Conservation (phyloP, 441 rosid genomes). For the Macaranga tanarius region DNA sequence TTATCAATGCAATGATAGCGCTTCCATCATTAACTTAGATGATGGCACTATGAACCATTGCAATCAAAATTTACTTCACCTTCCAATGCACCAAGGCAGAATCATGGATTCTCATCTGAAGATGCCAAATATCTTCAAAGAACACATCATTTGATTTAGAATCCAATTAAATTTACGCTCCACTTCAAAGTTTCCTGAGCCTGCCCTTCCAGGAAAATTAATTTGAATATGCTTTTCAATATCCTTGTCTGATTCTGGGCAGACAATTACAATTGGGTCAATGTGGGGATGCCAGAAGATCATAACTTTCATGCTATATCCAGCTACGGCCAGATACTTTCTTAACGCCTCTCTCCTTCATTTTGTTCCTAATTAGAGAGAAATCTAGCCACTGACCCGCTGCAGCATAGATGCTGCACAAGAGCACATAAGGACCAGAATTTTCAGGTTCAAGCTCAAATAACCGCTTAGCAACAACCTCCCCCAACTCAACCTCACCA, state of each 20-base stretch:
- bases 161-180: no score
- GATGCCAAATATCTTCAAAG: not conserved
- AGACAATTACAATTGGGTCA: not conserved
- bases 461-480: constrained; percentile 48
- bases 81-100: not conserved
- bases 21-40: not conserved
- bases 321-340: constrained; percentile 67
- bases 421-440: constrained; percentile 62
- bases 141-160: not conserved
- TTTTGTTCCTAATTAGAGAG: constrained; percentile 51
- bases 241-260: not conserved
- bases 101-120: not conserved
- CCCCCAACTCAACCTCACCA: constrained; percentile 55
- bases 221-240: not conserved
- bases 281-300: constrained; percentile 2
- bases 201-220: no score
- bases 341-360: constrained; percentile 62
- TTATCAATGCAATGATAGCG: not conserved
- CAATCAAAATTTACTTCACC: not conserved
- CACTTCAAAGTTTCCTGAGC: no score
- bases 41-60: not conserved
- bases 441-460: constrained; percentile 66
- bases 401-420: constrained; percentile 78
- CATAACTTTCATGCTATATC: constrained; percentile 26
- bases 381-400: constrained; percentile 68